phyloP scores from a whole-genome alignment of 306 rosid species.

The Begonia peltatifolia region DNA sequence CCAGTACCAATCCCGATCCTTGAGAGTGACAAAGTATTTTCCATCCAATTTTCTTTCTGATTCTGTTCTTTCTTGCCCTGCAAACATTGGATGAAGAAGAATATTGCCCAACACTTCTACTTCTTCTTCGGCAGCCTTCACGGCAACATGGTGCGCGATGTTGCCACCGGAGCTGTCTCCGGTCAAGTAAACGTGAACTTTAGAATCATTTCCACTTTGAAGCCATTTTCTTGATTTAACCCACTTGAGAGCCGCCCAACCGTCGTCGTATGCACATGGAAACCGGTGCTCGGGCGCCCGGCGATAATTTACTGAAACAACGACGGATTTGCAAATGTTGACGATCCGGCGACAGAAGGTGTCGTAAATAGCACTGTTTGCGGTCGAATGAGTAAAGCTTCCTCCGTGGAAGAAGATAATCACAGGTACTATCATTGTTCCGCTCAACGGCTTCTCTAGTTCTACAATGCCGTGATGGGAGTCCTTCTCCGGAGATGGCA shows the following conservation, averaged over 20 bases:
- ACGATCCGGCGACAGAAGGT: slow-evolving; percentile 56
- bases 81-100: slow-evolving; percentile 63
- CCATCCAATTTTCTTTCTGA: slow-evolving; percentile 53
- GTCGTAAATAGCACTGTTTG: slow-evolving; percentile 64
- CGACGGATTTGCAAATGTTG: slow-evolving; percentile 45
- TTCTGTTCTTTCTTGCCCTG: slow-evolving; percentile 40
- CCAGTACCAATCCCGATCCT: slow-evolving; percentile 74
- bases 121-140: slow-evolving; percentile 36
- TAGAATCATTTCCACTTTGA: slow-evolving; percentile 51
- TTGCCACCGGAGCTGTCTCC: slow-evolving; percentile 71
- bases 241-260: slow-evolving; percentile 58
- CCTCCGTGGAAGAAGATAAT: slow-evolving; percentile 66
- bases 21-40: slow-evolving; percentile 48
- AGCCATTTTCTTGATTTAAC: slow-evolving; percentile 63
- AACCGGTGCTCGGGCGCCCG: slow-evolving; percentile 48
- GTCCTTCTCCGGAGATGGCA: slow-evolving; percentile 29
- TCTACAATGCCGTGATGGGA: slow-evolving; percentile 30
- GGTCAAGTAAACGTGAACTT: slow-evolving; percentile 48
- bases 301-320: slow-evolving; percentile 61
- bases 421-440: slow-evolving; percentile 39
- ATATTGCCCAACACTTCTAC: slow-evolving; percentile 56
- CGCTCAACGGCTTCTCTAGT: slow-evolving; percentile 52
- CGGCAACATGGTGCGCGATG: slow-evolving; percentile 52
- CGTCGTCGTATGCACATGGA: slow-evolving; percentile 63
- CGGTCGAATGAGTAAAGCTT: slow-evolving; percentile 63